phyloP scores from a whole-genome alignment of 805 yeast species.

The Candida ipomoeae region DNA sequence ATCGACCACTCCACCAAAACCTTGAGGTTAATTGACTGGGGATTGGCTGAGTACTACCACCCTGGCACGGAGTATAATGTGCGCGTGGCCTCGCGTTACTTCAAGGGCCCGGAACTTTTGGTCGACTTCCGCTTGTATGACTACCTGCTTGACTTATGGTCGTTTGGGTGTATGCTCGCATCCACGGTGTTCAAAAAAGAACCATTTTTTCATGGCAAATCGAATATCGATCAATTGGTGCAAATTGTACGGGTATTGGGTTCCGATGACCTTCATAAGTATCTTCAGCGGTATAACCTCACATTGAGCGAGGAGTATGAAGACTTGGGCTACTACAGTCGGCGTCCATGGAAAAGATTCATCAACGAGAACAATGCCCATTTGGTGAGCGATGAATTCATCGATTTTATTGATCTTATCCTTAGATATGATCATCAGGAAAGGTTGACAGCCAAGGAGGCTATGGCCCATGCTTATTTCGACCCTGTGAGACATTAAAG shows the following conservation, averaged over 20 bases:
- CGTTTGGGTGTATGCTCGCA: constrained; percentile 88
- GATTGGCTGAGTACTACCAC: constrained; percentile 89
- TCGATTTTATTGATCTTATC: constrained; percentile 70
- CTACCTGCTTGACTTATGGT: constrained; percentile 87
- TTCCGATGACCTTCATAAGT: constrained; percentile 65
- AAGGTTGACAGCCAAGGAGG: constrained; percentile 83
- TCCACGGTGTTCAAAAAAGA: constrained; percentile 84
- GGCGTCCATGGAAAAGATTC: constrained; percentile 65
- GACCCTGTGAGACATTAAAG: constrained; percentile 24
- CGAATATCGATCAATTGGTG: constrained; percentile 87
- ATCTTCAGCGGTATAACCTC: constrained; percentile 65
- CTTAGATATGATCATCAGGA: constrained; percentile 83
- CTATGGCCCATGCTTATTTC: constrained; percentile 74
- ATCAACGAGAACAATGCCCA: constrained; percentile 50
- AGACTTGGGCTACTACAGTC: constrained; percentile 62
- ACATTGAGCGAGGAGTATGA: constrained; percentile 75
- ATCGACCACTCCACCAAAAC: constrained; percentile 66
- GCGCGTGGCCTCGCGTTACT: constrained; percentile 86
- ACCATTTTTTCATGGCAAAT: constrained; percentile 89
- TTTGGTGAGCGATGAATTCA: constrained; percentile 49
- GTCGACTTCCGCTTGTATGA: constrained; percentile 82
- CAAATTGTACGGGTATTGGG: constrained; percentile 88
- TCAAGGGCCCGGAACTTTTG: constrained; percentile 87
- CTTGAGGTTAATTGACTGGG: constrained; percentile 88
- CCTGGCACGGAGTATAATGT: constrained; percentile 87